Evolutionary conservation across 495 filamentous ascomycete genomes (phyloP).

Genomic region (Penicillium ucsense): DNA sequence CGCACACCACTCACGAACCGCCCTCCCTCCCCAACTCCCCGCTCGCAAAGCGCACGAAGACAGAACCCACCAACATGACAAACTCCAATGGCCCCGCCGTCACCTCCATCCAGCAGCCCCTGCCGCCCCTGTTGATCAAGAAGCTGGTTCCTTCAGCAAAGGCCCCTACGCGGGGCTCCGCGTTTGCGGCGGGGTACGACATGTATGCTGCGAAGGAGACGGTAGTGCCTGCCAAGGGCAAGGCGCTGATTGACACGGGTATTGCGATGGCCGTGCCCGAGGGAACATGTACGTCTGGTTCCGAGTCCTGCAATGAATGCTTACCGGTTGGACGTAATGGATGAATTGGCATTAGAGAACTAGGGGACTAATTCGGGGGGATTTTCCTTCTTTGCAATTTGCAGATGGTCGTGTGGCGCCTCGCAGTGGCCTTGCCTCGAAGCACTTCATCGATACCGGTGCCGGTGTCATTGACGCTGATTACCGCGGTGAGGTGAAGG

Average conservation of each 20-base stretch:
- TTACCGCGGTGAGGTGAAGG: constrained; percentile 88
- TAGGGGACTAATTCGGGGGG: not conserved
- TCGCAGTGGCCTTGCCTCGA: constrained; percentile 80
- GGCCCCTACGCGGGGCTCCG: constrained; percentile 78
- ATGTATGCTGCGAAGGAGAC: constrained; percentile 68
- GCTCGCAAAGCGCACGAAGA: constrained; percentile 55
- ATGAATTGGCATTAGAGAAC: not conserved
- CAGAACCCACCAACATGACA: constrained; percentile 16
- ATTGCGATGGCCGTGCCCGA: constrained; percentile 80
- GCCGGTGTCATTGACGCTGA: constrained; percentile 97
- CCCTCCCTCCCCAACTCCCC: constrained; percentile 53
- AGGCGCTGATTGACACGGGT: constrained; percentile 80
- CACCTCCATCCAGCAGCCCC: constrained; percentile 29
- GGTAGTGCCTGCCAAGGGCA: constrained; percentile 69
- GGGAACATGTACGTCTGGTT: constrained; percentile 61
- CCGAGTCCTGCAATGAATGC: not conserved
- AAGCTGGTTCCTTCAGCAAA: constrained; percentile 64
- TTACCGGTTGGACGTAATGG: not conserved
- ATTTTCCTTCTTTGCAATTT: not conserved
- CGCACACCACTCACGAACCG: constrained; percentile 30
- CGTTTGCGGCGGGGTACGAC: constrained; percentile 90
- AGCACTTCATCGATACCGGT: constrained; percentile 89
- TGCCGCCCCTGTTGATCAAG: constrained; percentile 69
- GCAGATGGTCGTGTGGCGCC: constrained; percentile 86
- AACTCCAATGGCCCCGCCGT: constrained; percentile 21